phyloP scores from a whole-genome alignment of 2,329 filamentous ascomycete genomes.

The Curvularia eragrostidis region DNA sequence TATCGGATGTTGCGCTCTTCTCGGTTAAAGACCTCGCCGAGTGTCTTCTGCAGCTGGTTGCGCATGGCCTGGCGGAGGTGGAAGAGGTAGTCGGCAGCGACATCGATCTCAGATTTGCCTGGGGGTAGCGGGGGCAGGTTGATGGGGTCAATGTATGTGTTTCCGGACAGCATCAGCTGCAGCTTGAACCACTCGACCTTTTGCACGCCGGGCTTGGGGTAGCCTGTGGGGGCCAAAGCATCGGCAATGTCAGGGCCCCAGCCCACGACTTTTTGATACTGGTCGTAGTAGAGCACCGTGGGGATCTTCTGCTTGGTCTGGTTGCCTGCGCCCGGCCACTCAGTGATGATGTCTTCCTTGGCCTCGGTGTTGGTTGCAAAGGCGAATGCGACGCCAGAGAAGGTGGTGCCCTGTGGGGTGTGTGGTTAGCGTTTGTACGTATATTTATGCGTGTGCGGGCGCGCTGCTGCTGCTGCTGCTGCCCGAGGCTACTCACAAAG shows the following conservation, averaged over 20 bases:
- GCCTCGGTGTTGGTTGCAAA: slow-evolving; percentile 96
- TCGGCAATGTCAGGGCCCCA: slow-evolving; percentile 99
- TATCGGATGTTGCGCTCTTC: slow-evolving; percentile 98
- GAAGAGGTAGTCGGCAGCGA: slow-evolving; percentile 98
- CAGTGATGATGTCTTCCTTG: slow-evolving; percentile 98
- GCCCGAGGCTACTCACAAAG: slow-evolving; percentile 69
- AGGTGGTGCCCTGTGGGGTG: slow-evolving; percentile 80
- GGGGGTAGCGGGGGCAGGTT: slow-evolving; percentile 96
- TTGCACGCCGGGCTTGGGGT: slow-evolving; percentile 96
- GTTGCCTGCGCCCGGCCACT: slow-evolving; percentile 97
- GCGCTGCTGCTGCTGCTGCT: slow-evolving; percentile 52
- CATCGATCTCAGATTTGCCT: slow-evolving; percentile 98
- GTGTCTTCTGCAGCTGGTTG: slow-evolving; percentile 90
- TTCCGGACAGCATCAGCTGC: slow-evolving; percentile 97
- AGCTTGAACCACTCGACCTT: slow-evolving; percentile 99
- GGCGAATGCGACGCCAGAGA: slow-evolving; percentile 93
- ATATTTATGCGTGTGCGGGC: slow-evolving; percentile 5
- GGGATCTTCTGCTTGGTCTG: slow-evolving; percentile 99
- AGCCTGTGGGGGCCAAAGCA: slow-evolving; percentile 93
- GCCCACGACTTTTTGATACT: slow-evolving; percentile 99
- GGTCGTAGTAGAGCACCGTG: slow-evolving; percentile 98
- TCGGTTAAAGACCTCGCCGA: slow-evolving; percentile 96
- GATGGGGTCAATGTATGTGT: slow-evolving; percentile 99
- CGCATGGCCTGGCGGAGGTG: slow-evolving; percentile 98
- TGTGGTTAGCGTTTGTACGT: slow-evolving; percentile 17